Conservation (phyloP, 2,329 filamentous ascomycete species). For the Fusarium sp. region DNA sequence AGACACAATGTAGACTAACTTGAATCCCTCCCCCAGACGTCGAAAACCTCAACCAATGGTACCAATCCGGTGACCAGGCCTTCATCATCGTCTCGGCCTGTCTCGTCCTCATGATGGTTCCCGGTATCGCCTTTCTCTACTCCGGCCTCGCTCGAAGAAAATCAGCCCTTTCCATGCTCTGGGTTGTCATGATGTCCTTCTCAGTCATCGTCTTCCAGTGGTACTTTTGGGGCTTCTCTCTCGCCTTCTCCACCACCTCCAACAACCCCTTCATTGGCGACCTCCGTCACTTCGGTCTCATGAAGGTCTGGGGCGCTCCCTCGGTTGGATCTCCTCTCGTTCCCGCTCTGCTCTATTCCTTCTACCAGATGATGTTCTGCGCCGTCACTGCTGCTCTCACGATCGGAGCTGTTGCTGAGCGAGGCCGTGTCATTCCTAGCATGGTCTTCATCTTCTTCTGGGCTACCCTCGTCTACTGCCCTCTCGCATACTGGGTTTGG, state of each 20-base stretch:
- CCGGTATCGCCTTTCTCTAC: slow-evolving; percentile 96
- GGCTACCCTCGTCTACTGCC: slow-evolving; percentile 98
- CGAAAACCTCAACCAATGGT: slow-evolving; percentile 97
- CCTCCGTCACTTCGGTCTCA: slow-evolving; percentile 86
- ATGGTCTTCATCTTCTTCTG: slow-evolving; percentile 97
- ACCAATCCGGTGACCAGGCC: slow-evolving; percentile 87
- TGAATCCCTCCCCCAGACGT: slow-evolving; percentile 62
- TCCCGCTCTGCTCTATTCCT: slow-evolving; percentile 89
- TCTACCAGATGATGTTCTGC: slow-evolving; percentile 99
- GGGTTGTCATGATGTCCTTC: slow-evolving; percentile 94
- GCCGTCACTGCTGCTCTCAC: slow-evolving; percentile 91
- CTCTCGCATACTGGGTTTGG: slow-evolving; percentile 96
- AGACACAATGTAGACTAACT: slow-evolving; percentile 3
- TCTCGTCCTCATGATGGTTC: slow-evolving; percentile 97
- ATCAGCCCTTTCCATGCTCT: slow-evolving; percentile 95
- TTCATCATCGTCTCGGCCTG: slow-evolving; percentile 90
- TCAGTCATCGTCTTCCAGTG: slow-evolving; percentile 96
- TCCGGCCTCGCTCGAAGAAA: slow-evolving; percentile 97
- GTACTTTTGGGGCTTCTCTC: slow-evolving; percentile 99
- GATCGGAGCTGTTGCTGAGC: slow-evolving; percentile 91
- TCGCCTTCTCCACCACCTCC: slow-evolving; percentile 85
- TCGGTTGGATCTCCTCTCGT: slow-evolving; percentile 89
- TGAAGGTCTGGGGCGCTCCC: slow-evolving; percentile 82
- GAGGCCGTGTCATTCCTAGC: slow-evolving; percentile 88
- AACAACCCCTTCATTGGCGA: slow-evolving; percentile 94